A percentile compares a stretch with the other conserved stretches of the same genome.
Evolutionary conservation across 1,284 basidiomycete species (phyloP).

Genomic region (Trametes polyzona): DNA sequence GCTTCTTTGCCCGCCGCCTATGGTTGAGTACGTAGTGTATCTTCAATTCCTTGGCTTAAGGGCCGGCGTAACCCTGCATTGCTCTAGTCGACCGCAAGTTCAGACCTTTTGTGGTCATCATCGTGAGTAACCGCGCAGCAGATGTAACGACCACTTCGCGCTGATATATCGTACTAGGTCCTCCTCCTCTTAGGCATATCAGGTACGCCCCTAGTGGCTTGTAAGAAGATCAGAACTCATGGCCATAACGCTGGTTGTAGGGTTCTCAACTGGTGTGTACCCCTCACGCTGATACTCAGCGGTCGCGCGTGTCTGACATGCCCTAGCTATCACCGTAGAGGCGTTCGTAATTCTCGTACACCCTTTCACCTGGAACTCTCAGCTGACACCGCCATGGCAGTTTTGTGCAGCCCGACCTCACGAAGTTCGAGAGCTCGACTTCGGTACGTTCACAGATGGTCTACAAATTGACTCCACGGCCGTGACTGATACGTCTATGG

Average conservation of each 20-base stretch:
- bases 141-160: not conserved
- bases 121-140: not conserved
- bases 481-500: not conserved
- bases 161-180: not conserved
- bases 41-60: too few species aligned
- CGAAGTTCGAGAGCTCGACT: not conserved
- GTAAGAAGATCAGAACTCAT: not conserved
- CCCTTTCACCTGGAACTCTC: too few species aligned
- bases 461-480: not conserved
- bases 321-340: slow-evolving; percentile 1
- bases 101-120: not conserved
- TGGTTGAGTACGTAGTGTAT: slow-evolving; percentile 8
- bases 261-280: not conserved
- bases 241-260: not conserved
- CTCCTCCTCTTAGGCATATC: not conserved
- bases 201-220: not conserved
- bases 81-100: not conserved
- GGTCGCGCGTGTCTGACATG: too few species aligned
- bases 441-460: slow-evolving; percentile 1
- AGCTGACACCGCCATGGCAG: not conserved
- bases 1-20: slow-evolving; percentile 11
- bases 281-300: not conserved
- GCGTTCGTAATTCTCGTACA: not conserved
- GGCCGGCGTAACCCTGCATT: too few species aligned
- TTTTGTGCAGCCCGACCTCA: not conserved